Evolutionary conservation across 176 grass and related monocot species (phyloP).

Genomic region (Lolium multiflorum): DNA sequence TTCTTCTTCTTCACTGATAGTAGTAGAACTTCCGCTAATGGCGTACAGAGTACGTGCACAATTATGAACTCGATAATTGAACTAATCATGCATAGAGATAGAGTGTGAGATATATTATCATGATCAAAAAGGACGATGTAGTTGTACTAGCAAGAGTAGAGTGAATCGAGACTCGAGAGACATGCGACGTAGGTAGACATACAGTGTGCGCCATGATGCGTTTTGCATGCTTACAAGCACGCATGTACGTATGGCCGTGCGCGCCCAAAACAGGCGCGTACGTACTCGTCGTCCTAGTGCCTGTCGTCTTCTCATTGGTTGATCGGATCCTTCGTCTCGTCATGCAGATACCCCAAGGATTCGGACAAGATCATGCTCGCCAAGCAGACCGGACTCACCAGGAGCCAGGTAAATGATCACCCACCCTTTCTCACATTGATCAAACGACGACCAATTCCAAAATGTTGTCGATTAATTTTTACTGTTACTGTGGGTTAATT

Average conservation of each 20-base stretch:
- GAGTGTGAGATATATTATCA: background rate
- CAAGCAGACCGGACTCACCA: constrained; percentile 94
- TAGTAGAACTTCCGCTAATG: background rate
- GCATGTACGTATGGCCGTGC: too few species aligned
- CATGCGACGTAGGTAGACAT: background rate
- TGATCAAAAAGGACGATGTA: background rate
- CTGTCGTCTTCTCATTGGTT: constrained; percentile 16
- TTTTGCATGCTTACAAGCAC: background rate
- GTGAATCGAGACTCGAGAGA: background rate
- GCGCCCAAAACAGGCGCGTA: background rate
- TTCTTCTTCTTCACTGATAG: background rate
- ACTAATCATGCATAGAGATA: background rate
- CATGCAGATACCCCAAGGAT: constrained; percentile 97
- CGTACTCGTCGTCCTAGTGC: background rate
- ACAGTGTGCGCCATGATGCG: constrained; percentile 8
- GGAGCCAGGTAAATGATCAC: constrained; percentile 71
- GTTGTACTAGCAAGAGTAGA: background rate
- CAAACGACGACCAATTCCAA: background rate
- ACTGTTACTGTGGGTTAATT: background rate
- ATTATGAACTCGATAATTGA: background rate
- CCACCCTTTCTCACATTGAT: background rate
- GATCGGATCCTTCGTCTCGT: constrained; percentile 32
- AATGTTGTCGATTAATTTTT: background rate
- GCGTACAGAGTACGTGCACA: background rate
- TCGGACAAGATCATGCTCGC: constrained; percentile 99